Evolutionary conservation across 2,329 filamentous ascomycete genomes (phyloP).

Genomic region (Rhynchosporium secalis): DNA sequence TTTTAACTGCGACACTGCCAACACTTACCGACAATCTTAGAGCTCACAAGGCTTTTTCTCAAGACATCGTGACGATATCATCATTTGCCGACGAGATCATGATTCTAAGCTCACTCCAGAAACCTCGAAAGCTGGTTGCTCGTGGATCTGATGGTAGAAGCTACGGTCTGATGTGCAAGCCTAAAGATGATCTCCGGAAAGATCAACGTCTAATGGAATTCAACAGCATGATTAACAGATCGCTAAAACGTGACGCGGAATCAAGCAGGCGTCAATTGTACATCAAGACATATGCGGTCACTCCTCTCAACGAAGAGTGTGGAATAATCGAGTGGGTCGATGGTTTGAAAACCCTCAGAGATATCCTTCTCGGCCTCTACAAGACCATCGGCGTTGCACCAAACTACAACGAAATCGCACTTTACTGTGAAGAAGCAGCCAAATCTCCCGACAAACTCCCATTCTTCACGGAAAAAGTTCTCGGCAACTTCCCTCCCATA

Average conservation of each 20-base stretch:
- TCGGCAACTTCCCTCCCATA: constrained; percentile 73
- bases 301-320: constrained; percentile 94
- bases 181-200: constrained; percentile 95
- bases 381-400: constrained; percentile 68
- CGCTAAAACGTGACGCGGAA: constrained; percentile 87
- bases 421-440: constrained; percentile 63
- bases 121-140: constrained; percentile 85
- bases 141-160: constrained; percentile 83
- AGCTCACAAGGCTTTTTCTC: constrained; percentile 83
- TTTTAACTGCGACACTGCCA: constrained; percentile 80
- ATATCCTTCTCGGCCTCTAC: constrained; percentile 82
- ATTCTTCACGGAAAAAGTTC: constrained; percentile 68
- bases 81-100: constrained; percentile 84
- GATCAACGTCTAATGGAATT: constrained; percentile 99
- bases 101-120: constrained; percentile 86
- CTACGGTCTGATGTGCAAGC: constrained; percentile 93
- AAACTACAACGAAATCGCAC: constrained; percentile 68
- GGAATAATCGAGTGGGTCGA: constrained; percentile 99
- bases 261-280: constrained; percentile 87
- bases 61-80: constrained; percentile 80
- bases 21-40: constrained; percentile 68
- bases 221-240: constrained; percentile 96
- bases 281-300: constrained; percentile 96
- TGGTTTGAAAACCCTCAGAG: constrained; percentile 88
- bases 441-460: constrained; percentile 58